phyloP scores from a whole-genome alignment of 768 basidiomycete genomes.

The Cubamyces sp. region DNA sequence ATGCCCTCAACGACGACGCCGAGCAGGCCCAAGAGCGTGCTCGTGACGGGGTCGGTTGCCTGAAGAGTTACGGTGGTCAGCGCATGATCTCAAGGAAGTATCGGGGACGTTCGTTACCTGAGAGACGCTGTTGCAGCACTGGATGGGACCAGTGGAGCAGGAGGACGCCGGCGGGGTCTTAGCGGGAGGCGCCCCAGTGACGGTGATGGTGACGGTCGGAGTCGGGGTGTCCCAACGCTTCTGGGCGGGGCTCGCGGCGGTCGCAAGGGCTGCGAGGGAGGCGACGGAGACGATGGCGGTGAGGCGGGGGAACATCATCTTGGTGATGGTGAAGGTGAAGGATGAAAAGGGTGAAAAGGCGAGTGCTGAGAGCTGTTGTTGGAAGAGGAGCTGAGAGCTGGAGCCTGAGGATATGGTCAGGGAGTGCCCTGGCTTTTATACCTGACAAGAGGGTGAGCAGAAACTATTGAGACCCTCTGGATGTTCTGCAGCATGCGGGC shows the following conservation, averaged over 20 bases:
- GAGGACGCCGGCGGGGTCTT: constrained; percentile 5
- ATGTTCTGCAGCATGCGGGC: no score
- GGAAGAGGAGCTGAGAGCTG: not conserved
- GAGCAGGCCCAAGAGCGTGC: constrained; percentile 18
- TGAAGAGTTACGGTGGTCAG: not conserved
- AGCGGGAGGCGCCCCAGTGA: not conserved
- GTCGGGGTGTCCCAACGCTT: constrained; percentile 3
- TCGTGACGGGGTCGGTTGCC: constrained; percentile 9
- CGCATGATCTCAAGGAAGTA: no score
- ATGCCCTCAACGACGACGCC: constrained; percentile 23
- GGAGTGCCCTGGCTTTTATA: not conserved
- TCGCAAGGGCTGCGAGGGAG: constrained; percentile 25
- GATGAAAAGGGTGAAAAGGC: not conserved
- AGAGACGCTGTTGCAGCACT: constrained; percentile 24
- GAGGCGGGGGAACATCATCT: constrained; percentile 23
- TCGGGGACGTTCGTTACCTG: not conserved
- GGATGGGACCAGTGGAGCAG: constrained; percentile 22
- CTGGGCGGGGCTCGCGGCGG: constrained; percentile 24
- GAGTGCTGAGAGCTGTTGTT: not conserved
- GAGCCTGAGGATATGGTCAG: not conserved
- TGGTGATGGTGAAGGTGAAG: no score
- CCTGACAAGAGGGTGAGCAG: not conserved
- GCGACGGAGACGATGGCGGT: constrained; percentile 8
- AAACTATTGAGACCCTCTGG: not conserved
- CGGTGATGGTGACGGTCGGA: constrained; percentile 9